Evolutionary conservation across 2,329 filamentous ascomycete genomes (phyloP), one percentile per base, ranked within the genome.

Genomic region (Achaetomium macrosporum): DNA sequence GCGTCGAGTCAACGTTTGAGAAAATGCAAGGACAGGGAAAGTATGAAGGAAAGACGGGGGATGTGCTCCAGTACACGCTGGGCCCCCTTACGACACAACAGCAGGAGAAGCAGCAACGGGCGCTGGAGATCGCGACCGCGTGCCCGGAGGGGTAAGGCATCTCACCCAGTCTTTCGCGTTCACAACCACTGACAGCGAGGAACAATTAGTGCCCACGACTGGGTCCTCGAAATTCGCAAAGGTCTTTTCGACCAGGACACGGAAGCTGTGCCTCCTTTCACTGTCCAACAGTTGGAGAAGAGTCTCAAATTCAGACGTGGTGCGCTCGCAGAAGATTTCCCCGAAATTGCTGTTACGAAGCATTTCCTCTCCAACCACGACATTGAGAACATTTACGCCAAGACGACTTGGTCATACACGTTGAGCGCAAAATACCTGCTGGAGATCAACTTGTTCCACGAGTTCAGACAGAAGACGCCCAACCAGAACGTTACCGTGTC

Each of bases 151-250:
- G 61, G 69, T 68, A 61, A 56, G 64, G 12, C 17, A 29, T 15
- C 11, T 57, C 39, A 19, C 3, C 9, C 31, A 8, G 17, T 29
- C 29, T 19, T 25, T 2, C 35, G 35, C 10, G 15, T 7, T 16
- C 30, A 42, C 60, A 65, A 40, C 66, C 50, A 39, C 19, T 44
- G 5, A 31, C 30, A 10, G 11, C 15, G 3, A 44, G 1, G 10
- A 12, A n/a, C n/a, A n/a, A n/a, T n/a, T 19, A 72, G 71, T 39
- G 51, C 51, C 3, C 56, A 69, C 9, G 71, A 74, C 54, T 75
- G 72, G 72, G 64, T 64, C 3, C 43, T 74, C 2, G 63, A 64
- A 25, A 64, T 67, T 0, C 48, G 64, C 12, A 60, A 65, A 5
- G 62, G 65, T 6, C 54, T 65, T 8, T 41, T 40, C 10, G 29